phyloP scores from a whole-genome alignment of 2,329 filamentous ascomycete genomes.

The Alternaria ethzedia region DNA sequence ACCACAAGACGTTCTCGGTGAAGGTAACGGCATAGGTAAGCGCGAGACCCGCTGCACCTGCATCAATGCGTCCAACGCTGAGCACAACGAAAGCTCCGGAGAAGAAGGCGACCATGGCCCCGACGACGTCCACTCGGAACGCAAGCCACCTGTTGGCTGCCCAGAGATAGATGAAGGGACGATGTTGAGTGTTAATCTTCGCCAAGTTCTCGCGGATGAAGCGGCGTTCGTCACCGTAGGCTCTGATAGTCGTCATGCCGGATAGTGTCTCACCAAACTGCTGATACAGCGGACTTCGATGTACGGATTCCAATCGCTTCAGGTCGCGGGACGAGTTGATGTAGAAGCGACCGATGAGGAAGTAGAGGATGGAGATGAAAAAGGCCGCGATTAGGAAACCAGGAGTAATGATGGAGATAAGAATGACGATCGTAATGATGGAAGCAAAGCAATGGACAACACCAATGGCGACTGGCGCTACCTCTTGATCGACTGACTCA shows the following conservation, averaged over 20 bases:
- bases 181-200: slow-evolving; percentile 87
- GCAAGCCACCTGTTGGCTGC: slow-evolving; percentile 96
- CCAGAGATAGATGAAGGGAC: slow-evolving; percentile 97
- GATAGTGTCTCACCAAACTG: slow-evolving; percentile 96
- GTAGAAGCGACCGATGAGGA: slow-evolving; percentile 85
- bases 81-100: slow-evolving; percentile 89
- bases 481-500: slow-evolving; percentile 92
- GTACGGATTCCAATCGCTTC: slow-evolving; percentile 92
- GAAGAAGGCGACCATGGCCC: slow-evolving; percentile 91
- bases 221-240: slow-evolving; percentile 90
- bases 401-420: slow-evolving; percentile 90
- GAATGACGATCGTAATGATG: slow-evolving; percentile 81
- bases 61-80: slow-evolving; percentile 81
- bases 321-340: slow-evolving; percentile 91
- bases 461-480: slow-evolving; percentile 87
- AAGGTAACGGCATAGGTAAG: slow-evolving; percentile 96
- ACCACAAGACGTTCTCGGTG: slow-evolving; percentile 95
- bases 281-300: slow-evolving; percentile 93
- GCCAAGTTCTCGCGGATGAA: slow-evolving; percentile 91
- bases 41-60: slow-evolving; percentile 90
- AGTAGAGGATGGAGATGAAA: slow-evolving; percentile 84
- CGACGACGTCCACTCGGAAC: slow-evolving; percentile 87
- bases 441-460: slow-evolving; percentile 70
- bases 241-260: slow-evolving; percentile 95
- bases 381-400: slow-evolving; percentile 85